Base-by-base conservation (phyloP, 345 rosid species). In the Eucalyptus melliodora region DNA sequence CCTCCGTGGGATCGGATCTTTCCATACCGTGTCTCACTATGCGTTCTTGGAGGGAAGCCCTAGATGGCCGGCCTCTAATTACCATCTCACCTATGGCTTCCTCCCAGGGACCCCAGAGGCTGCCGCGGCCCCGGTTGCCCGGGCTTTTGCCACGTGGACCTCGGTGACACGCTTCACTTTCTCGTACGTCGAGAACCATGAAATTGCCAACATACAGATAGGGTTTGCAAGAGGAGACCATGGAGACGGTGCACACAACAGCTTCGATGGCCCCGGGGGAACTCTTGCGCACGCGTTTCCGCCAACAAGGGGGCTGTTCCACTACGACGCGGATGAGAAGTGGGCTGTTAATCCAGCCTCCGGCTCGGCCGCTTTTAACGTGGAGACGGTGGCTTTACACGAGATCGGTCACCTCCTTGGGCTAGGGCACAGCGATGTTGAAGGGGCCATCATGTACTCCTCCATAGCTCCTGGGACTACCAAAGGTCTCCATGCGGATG, bases 331-430 rank as follows among this genome's bases (percentile, higher is more conserved):
- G 6, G 93, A 91, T 19, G 93, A 92, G 69, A 3, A 0, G 1
- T 94, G 93, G 93, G 11, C 88, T 93, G 91, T 60, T 5, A 87
- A 88, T 7, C 7, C 81, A 80, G 45, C 10, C 1, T 4, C 51
- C 40, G 4, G 90, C 72, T 4, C 62, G 88, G 6, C 67, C 6
- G 67, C 72, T 4, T 40, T 27, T 7, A 88, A 91, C 27, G 23
- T 90, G 85, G 92, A 89, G 86, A 80, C 93, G 3, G 88, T 92
- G 16, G 96, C 92, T 3, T 34, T 93, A 86, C 94, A 93, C 80
- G 96, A 94, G 87, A 92, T 93, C 4, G 94, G 94, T 2, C 96
- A 94, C 87, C 90, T 91, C 26, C 93, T 93, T 4, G 94, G 94
- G 16, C 92, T 93, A 8, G 67, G 9, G 1, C 96, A 94, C 88